These are phyloP conservation scores for Medakamo hakoo DNA, from an alignment of 139 green algal species.

Conservation along the genomic window DNA sequence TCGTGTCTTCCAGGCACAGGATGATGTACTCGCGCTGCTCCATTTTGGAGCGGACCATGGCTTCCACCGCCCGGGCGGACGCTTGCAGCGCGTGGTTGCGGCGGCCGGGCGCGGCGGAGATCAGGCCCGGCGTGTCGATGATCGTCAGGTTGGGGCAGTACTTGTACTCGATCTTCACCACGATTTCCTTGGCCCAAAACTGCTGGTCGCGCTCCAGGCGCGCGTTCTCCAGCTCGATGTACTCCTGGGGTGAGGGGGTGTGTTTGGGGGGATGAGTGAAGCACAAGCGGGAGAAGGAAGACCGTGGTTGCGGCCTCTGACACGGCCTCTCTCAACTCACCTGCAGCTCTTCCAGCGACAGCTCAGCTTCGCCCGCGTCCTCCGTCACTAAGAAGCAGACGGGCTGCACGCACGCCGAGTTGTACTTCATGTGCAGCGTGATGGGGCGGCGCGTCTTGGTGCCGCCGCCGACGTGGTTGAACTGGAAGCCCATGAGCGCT, in stretches of 20 bases:
- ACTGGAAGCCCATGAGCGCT: slow-evolving; percentile 94
- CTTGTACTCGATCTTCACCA: slow-evolving; percentile 87
- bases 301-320: background rate
- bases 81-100: slow-evolving; percentile 46
- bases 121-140: slow-evolving; percentile 92
- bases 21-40: slow-evolving; percentile 86
- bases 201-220: slow-evolving; percentile 67
- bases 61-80: slow-evolving; percentile 57
- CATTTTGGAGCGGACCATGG: slow-evolving; percentile 81
- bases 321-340: slow-evolving; percentile 12
- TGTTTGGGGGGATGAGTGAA: background rate
- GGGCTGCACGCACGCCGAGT: slow-evolving; percentile 52
- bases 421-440: slow-evolving; percentile 95
- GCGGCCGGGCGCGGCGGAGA: slow-evolving; percentile 75
- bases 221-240: slow-evolving; percentile 80
- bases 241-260: slow-evolving; percentile 33
- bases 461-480: slow-evolving; percentile 91
- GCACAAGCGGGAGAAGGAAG: background rate
- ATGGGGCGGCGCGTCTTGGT: slow-evolving; percentile 92
- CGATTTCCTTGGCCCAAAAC: slow-evolving; percentile 88
- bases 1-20: slow-evolving; percentile 86
- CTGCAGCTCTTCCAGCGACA: slow-evolving; percentile 79
- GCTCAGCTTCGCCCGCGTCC: slow-evolving; percentile 62
- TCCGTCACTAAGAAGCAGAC: slow-evolving; percentile 78
- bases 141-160: slow-evolving; percentile 95